Evolutionary conservation across 805 yeast genomes (phyloP), one percentile per base, ranked within the genome.

Genomic region (Candida palmyrensis): DNA sequence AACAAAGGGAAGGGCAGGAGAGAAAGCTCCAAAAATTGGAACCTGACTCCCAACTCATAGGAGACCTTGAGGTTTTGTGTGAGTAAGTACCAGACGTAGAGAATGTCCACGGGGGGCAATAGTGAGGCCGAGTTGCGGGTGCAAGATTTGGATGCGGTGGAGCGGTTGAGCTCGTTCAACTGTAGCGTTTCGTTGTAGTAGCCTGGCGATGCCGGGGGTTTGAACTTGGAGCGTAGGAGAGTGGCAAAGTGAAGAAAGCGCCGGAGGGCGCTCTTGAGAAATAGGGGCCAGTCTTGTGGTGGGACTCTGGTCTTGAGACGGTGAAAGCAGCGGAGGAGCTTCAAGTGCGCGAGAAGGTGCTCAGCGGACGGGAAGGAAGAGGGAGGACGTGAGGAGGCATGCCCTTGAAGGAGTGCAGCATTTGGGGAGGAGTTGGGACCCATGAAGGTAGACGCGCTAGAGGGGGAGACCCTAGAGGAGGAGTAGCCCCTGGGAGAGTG

Each of bases 21-120:
- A 3, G 29, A 17, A 24, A 31, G 25, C 22, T 31, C 34, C 22
- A 31, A 31, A 17, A 31, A 31, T 29, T 16, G 34, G 23, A 16
- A 16, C 15, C 34, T 14, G 11, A 24, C 18, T 5, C 34, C 34
- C 29, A 31, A 17, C 14, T 31, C 34, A 18, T 31, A 31, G 23
- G 12, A 31, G 18, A 23, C 17, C 5, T 13, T 23, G 6, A 29
- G 24, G 17, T 17, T 31, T 18, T 18, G 18, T 6, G 13, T 16
- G 24, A 31, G 20, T 17, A 23, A 28, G 25, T 31, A 31, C 34
- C 34, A 31, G 8, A 31, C 19, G 16, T 31, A 31, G 7, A 31
- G 22, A 10, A 31, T 25, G 11, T 31, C 34, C 5, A 31, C 15
- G 8, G 34, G 34, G 13, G 34, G 34, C 6, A 31, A 16, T 21